These are phyloP conservation scores for Chlorokybus atmophyticus DNA, from an alignment of 139 green algal species.

Conservation along the genomic window DNA sequence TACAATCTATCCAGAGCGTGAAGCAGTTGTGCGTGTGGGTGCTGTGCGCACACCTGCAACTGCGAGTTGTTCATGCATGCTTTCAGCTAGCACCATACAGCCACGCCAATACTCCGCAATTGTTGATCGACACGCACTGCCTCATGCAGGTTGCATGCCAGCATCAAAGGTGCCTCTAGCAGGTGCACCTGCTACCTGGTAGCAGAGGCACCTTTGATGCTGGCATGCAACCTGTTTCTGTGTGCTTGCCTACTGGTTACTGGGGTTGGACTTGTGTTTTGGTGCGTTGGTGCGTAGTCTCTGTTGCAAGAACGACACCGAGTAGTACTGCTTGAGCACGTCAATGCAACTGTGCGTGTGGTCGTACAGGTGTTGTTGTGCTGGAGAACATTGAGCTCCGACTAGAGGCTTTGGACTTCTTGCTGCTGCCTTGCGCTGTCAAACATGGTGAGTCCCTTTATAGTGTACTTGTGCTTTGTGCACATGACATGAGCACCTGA, in stretches of 20 bases:
- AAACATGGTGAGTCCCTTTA: constrained; percentile 13
- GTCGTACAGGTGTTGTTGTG: constrained; percentile 21
- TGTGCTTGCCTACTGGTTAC: constrained; percentile 1
- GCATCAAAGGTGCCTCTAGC: neutral
- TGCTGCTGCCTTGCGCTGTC: constrained; percentile 24
- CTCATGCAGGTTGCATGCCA: too few species aligned
- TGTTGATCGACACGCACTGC: too few species aligned
- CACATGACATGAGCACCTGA: too few species aligned
- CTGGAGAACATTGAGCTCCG: constrained; percentile 23
- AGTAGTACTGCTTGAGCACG: neutral
- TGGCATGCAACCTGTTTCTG: constrained; percentile 1
- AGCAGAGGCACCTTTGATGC: neutral
- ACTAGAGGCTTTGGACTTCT: constrained; percentile 21
- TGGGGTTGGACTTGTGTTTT: constrained; percentile 3
- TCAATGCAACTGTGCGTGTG: neutral
- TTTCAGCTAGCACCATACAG: too few species aligned
- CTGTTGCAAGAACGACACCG: constrained; percentile 3
- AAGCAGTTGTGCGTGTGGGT: neutral
- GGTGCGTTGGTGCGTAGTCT: neutral
- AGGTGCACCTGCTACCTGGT: neutral
- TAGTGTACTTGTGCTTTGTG: constrained; percentile 4
- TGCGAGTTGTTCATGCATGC: too few species aligned
- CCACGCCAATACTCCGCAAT: too few species aligned
- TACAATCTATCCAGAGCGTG: neutral
- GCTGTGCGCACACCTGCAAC: too few species aligned